phyloP scores from a whole-genome alignment of 129 eudicot genomes.

The Calendula officinalis region DNA sequence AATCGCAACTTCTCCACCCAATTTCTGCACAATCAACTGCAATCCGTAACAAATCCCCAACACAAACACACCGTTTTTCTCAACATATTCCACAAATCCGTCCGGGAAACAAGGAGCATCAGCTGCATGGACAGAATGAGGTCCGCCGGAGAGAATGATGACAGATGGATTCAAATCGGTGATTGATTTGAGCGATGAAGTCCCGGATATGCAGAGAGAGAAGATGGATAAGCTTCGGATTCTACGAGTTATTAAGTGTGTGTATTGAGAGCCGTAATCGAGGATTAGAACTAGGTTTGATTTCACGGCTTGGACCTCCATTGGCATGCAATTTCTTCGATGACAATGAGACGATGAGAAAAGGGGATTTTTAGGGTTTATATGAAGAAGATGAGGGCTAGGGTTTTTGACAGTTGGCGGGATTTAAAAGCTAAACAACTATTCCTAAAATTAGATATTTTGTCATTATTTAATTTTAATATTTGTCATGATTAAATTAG shows the following conservation, averaged over 20 bases:
- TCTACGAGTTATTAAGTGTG: slow-evolving; percentile 89
- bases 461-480: no score
- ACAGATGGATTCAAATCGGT: slow-evolving; percentile 64
- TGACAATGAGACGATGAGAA: background rate
- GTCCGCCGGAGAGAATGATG: slow-evolving; percentile 89
- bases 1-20: slow-evolving; percentile 74
- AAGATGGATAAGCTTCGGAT: slow-evolving; percentile 68
- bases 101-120: slow-evolving; percentile 67
- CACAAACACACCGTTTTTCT: slow-evolving; percentile 48
- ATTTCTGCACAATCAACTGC: slow-evolving; percentile 74
- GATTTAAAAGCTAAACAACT: slow-evolving; percentile 23
- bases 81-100: slow-evolving; percentile 73
- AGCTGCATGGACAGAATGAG: slow-evolving; percentile 69
- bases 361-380: slow-evolving; percentile 27
- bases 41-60: slow-evolving; percentile 86
- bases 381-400: slow-evolving; percentile 16
- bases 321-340: slow-evolving; percentile 8
- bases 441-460: no score
- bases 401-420: slow-evolving; percentile 35
- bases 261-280: slow-evolving; percentile 90
- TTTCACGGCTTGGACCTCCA: slow-evolving; percentile 59
- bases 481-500: no score
- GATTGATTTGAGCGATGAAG: slow-evolving; percentile 66
- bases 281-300: slow-evolving; percentile 71
- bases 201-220: slow-evolving; percentile 80